Evolutionary conservation across 768 basidiomycete genomes (phyloP).

Genomic region (Lactarius pseudohatsudake): DNA sequence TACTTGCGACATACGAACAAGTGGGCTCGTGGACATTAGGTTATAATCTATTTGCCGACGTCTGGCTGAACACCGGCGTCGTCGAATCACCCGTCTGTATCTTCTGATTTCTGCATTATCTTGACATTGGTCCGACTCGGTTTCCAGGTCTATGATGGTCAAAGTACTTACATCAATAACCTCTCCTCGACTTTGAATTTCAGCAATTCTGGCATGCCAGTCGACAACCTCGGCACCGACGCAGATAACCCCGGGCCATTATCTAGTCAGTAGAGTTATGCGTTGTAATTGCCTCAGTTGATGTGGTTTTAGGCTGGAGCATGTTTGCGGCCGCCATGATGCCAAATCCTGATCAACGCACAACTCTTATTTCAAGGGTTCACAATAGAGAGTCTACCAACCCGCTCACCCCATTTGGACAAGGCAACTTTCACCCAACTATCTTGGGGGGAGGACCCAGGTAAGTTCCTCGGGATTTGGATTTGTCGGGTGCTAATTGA

Average conservation of each 20-base stretch:
- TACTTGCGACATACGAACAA: constrained; percentile 10
- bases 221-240: background rate
- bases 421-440: no score
- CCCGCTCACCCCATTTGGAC: no score
- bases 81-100: constrained; percentile 37
- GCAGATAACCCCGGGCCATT: background rate
- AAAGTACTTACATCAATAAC: constrained; percentile 13
- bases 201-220: constrained; percentile 16
- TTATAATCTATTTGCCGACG: constrained; percentile 65
- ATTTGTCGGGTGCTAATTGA: background rate
- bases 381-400: no score
- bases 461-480: background rate
- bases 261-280: background rate
- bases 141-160: constrained; percentile 17
- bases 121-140: background rate
- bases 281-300: background rate
- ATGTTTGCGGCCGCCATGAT: constrained; percentile 20
- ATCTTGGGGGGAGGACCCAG: no score
- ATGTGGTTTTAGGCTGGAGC: constrained; percentile 12
- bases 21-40: constrained; percentile 52
- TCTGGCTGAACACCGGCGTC: constrained; percentile 52
- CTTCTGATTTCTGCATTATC: background rate
- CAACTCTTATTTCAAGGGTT: no score
- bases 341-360: background rate
- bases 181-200: background rate